A percentile compares a stretch with the other conserved stretches of the same genome.
phyloP scores from a whole-genome alignment of 148 eudicot species.

The Tetragonia tetragonoides region DNA sequence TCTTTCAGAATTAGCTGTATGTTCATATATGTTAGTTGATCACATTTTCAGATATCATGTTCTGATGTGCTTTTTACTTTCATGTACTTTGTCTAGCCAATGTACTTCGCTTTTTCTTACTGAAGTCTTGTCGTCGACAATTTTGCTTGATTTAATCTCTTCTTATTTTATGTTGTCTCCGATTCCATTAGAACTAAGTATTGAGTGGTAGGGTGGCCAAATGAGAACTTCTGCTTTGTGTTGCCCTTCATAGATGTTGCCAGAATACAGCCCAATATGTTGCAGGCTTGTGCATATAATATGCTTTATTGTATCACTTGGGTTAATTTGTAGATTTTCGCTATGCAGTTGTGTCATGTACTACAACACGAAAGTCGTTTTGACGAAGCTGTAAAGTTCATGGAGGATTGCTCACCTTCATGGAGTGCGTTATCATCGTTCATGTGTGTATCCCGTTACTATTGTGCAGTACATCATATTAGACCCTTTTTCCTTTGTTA shows the following conservation, averaged over 20 bases:
- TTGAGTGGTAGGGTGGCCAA: neutral
- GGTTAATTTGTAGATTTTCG: constrained; percentile 6
- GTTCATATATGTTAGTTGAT: neutral
- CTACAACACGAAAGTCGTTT: constrained; percentile 74
- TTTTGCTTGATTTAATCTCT: neutral
- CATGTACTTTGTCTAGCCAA: neutral
- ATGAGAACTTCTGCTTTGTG: neutral
- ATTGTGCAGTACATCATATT: neutral
- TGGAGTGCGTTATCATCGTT: constrained; percentile 71
- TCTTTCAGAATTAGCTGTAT: neutral
- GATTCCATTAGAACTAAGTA: neutral
- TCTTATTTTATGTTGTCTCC: neutral
- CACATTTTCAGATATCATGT: neutral
- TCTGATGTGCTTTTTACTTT: neutral
- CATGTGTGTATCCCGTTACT: constrained; percentile 44
- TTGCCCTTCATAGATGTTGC: neutral
- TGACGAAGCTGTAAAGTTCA: constrained; percentile 78
- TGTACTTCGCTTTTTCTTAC: neutral
- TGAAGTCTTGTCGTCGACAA: neutral
- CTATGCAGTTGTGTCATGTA: constrained; percentile 82
- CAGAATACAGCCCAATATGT: neutral
- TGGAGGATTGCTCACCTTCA: constrained; percentile 66
- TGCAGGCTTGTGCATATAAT: neutral
- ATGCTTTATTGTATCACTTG: neutral
- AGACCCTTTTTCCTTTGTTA: neutral